Conservation (phyloP, 2,329 filamentous ascomycete species). For the Arachnopeziza araneosa region DNA sequence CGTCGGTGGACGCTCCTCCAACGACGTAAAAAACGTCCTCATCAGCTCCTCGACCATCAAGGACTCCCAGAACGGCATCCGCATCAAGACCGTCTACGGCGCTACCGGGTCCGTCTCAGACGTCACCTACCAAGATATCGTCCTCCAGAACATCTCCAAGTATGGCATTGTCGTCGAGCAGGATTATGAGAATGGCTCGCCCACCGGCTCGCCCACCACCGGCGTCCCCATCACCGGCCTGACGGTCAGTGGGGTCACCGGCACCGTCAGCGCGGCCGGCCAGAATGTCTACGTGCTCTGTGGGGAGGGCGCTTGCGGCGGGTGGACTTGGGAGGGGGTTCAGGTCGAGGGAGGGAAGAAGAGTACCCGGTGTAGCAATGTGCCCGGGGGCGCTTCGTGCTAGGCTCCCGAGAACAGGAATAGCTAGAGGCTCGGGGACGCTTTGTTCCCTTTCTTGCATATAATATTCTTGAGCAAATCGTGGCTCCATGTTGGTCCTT, state of each 20-base stretch:
- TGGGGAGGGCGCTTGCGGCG: conserved; percentile 42
- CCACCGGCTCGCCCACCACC: conserved; percentile 21
- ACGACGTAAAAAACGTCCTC: conserved; percentile 47
- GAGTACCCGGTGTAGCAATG: conserved; percentile 36
- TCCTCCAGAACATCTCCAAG: conserved; percentile 40
- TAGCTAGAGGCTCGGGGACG: neutral
- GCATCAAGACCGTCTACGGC: conserved; percentile 33
- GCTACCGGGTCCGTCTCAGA: conserved; percentile 38
- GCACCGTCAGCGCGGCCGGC: conserved; percentile 34
- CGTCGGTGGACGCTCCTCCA: conserved; percentile 50
- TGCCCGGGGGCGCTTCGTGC: conserved; percentile 25
- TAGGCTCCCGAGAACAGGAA: conserved; percentile 5
- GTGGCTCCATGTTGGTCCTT: neutral
- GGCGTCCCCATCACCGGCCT: conserved; percentile 51
- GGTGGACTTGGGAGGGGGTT: conserved; percentile 48
- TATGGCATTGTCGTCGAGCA: conserved; percentile 50
- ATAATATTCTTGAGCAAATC: neutral
- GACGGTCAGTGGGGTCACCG: conserved; percentile 39
- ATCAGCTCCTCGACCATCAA: conserved; percentile 43
- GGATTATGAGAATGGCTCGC: conserved; percentile 32
- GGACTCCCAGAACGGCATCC: conserved; percentile 47
- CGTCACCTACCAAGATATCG: conserved; percentile 49
- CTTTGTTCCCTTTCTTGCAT: neutral
- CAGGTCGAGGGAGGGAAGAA: conserved; percentile 46
- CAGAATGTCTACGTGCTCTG: conserved; percentile 48